A percentile compares a stretch with the other conserved stretches of the same genome.
phyloP scores from a whole-genome alignment of 1,284 basidiomycete species.

The Cryptococcus sp. region DNA sequence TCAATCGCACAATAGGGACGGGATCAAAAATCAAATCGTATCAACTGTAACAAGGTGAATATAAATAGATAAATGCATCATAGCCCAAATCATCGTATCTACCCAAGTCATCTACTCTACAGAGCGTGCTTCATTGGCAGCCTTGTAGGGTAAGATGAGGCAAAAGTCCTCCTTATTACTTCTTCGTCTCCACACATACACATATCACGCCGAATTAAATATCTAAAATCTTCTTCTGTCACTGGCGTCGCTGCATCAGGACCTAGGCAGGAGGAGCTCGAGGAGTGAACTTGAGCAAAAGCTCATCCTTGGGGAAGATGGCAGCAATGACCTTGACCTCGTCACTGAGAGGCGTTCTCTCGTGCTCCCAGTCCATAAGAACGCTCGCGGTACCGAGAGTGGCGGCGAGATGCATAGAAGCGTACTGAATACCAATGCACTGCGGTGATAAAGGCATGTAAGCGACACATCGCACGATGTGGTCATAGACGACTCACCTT shows the following conservation, averaged over 20 bases:
- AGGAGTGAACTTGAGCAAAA: constrained; percentile 68
- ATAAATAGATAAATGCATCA: constrained; percentile 4
- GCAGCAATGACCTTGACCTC: constrained; percentile 92
- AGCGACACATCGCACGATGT: neutral
- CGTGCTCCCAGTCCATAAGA: constrained; percentile 86
- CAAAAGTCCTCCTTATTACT: too few relatives aligned
- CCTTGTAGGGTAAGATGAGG: too few relatives aligned
- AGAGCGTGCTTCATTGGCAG: too few relatives aligned
- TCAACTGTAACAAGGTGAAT: too few relatives aligned
- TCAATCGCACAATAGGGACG: too few relatives aligned
- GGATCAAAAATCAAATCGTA: too few relatives aligned
- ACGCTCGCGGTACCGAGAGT: constrained; percentile 81
- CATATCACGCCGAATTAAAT: neutral
- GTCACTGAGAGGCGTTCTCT: constrained; percentile 73
- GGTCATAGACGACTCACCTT: constrained; percentile 49
- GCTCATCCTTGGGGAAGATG: constrained; percentile 92
- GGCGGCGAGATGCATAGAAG: constrained; percentile 85
- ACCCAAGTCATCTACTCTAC: neutral
- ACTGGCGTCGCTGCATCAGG: neutral
- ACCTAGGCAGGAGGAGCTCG: constrained; percentile 38
- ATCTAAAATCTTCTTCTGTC: constrained; percentile 1
- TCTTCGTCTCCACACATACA: neutral
- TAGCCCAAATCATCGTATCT: neutral
- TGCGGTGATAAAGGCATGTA: constrained; percentile 13
- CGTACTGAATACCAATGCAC: constrained; percentile 93